Percentiles rank a stretch among this genome's conserved stretches.
These are phyloP conservation scores for Macrophomina tecta DNA, from an alignment of 2,329 filamentous ascomycete genomes.

Conservation along the genomic window DNA sequence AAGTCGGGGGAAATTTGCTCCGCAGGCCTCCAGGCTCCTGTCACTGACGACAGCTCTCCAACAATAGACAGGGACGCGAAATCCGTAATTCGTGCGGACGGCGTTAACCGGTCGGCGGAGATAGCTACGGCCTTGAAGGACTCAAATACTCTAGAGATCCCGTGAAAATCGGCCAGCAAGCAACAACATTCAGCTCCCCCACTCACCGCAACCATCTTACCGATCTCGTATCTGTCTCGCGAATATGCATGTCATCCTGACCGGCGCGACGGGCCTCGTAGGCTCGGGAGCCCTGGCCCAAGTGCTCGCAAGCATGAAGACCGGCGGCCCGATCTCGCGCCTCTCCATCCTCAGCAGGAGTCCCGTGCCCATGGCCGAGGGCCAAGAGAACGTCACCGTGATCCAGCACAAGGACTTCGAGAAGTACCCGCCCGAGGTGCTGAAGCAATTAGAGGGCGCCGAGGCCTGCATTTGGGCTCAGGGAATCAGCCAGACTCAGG, in stretches of 20 bases:
- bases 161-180: background rate
- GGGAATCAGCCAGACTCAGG: conserved; percentile 67
- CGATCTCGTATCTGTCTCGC: background rate
- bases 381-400: conserved; percentile 63
- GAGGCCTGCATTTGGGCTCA: conserved; percentile 76
- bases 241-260: conserved; percentile 51
- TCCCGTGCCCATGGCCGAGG: conserved; percentile 67
- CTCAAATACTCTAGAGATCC: background rate
- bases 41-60: background rate
- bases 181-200: background rate
- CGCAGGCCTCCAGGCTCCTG: background rate
- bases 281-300: conserved; percentile 48
- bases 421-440: conserved; percentile 62
- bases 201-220: background rate
- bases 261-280: conserved; percentile 51
- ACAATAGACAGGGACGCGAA: background rate
- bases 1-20: too few relatives aligned
- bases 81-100: background rate
- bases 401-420: conserved; percentile 73
- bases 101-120: conserved; percentile 11
- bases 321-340: conserved; percentile 53
- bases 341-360: conserved; percentile 72
- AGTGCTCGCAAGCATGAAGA: conserved; percentile 44
- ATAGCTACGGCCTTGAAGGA: background rate
- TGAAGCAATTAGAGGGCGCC: conserved; percentile 67